Evolutionary conservation across 768 basidiomycete genomes (phyloP), one percentile per base, ranked within the genome.

Genomic region (Serendipita sp.): DNA sequence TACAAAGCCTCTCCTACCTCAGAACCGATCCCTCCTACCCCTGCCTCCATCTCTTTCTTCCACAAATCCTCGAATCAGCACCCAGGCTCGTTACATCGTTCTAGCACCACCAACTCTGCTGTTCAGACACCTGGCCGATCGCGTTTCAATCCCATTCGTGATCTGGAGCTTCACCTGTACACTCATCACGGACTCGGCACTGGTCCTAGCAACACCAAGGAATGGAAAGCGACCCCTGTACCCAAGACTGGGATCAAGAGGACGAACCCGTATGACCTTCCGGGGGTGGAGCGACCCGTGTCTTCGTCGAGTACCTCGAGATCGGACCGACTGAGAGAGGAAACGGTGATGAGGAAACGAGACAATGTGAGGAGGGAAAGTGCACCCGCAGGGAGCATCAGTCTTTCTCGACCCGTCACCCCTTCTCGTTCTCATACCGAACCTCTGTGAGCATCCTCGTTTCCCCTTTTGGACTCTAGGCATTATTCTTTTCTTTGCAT

Each of bases 141-240:
- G 1, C 56, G 56, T 4, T 60, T 60, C 56, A 60, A 60, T 36
- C 56, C 56, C 23, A 23, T 60, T n/a, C 56, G 56, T n/a, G 56
- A 60, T 30, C n/a, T 60, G 28, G 56, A 60, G 35, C 23, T 35
- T 4, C 56, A 36, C 2, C 35, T 60, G 16, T 60, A 60, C 56
- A 60, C n/a, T 16, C 48, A 28, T 28, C 56, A 60, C 32, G 56
- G 56, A 23, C 10, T 60, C 34, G 56, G 56, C 4, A 60, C 56
- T 4, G 56, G 56, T 36, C 56, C 56, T 0, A 36, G 56, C n/a
- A 32, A 23, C 16, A 23, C 16, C 11, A 35, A 60, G 16, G 56
- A n/a, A 35, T 60, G 35, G 16, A n/a, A n/a, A 36, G 35, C 56
- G 28, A 60, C 56, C 16, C 56, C 56, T 3, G 56, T 60, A n/a